Evolutionary conservation across 371 early-diverging fungal species (phyloP), one percentile per base, ranked within the genome.

Genomic region (Rhizopus arrhizus): DNA sequence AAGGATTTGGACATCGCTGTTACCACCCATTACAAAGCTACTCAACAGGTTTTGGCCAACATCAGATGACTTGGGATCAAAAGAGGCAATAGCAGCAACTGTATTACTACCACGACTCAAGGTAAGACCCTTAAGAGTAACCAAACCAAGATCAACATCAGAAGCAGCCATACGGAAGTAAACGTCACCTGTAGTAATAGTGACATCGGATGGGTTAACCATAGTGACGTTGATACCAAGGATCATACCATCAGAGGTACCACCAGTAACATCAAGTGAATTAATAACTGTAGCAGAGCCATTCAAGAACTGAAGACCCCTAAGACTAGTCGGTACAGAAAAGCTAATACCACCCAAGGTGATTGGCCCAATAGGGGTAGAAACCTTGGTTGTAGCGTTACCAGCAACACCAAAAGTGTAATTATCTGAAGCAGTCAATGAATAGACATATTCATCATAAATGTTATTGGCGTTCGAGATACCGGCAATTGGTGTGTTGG

Each of bases 251-350:
- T 76, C 68, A 31, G 72, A 36, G 8, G 75, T 62, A 42, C 89
- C 89, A 47, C 85, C 87, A 22, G 70, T 76, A 38, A 88, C 85
- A 56, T 82, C 82, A 58, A 88, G 66, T 32, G 75, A 74, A 66
- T 84, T 80, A 58, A 86, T 79, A 28, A 79, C 67, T 13, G 85
- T 77, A 43, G 85, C 84, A 28, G 82, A 63, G 47, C 81, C 77
- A 66, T 81, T 81, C 59, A 88, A 70, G 58, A 85, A 85, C 59
- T 84, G 83, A 48, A 88, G 72, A 55, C 89, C 89, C 5, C 72
- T 62, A 40, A 88, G 71, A 46, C 67, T 40, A 15, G 85, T 80
- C 34, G 74, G 73, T 6, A 84, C 80, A 47, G 72, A 72, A 72
- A 88, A 84, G 33, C 84, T 74, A 40, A 88, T 80, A 28, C 84